A percentile compares a stretch with the other conserved stretches of the same genome.
Conservation (phyloP, 768 basidiomycete species). For the Suillus paluster region DNA sequence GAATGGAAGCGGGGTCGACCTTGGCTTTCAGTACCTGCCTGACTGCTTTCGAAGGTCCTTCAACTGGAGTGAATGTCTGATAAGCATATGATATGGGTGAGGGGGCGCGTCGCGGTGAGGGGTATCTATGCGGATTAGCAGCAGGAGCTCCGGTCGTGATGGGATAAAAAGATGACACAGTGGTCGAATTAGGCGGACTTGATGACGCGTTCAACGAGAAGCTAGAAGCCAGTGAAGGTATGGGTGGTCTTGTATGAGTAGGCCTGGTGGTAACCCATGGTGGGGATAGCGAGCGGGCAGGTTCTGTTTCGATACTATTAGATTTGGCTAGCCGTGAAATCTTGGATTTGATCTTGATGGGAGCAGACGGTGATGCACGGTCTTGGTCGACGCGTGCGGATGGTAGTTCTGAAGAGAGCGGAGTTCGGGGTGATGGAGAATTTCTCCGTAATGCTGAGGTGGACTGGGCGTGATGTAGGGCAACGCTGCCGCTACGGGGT, state of each 20-base stretch:
- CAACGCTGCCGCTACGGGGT: constrained; percentile 34
- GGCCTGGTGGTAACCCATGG: constrained; percentile 36
- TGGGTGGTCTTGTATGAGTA: constrained; percentile 28
- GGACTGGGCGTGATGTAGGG: constrained; percentile 30
- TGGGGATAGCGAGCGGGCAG: constrained; percentile 41
- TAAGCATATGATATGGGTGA: constrained; percentile 40
- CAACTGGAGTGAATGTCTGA: constrained; percentile 28
- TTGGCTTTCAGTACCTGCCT: constrained; percentile 32
- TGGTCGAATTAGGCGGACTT: constrained; percentile 26
- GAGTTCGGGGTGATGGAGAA: constrained; percentile 15
- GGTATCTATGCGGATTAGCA: constrained; percentile 62
- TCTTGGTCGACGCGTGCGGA: constrained; percentile 11
- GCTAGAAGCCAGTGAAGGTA: constrained; percentile 34
- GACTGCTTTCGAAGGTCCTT: constrained; percentile 22
- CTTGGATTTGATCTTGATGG: constrained; percentile 63
- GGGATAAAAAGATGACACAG: constrained; percentile 46
- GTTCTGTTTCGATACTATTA: constrained; percentile 20
- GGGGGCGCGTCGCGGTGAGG: constrained; percentile 39
- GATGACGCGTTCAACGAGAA: constrained; percentile 31
- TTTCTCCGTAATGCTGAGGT: constrained; percentile 23
- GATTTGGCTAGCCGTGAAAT: constrained; percentile 53
- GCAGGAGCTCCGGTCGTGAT: constrained; percentile 60
- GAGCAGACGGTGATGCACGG: constrained; percentile 22
- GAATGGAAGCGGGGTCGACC: constrained; percentile 59
- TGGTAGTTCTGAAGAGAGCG: constrained; percentile 19